These are phyloP conservation scores for Phytophthora sansomeana DNA, from an alignment of 352 stramenopile species.

Conservation along the genomic window DNA sequence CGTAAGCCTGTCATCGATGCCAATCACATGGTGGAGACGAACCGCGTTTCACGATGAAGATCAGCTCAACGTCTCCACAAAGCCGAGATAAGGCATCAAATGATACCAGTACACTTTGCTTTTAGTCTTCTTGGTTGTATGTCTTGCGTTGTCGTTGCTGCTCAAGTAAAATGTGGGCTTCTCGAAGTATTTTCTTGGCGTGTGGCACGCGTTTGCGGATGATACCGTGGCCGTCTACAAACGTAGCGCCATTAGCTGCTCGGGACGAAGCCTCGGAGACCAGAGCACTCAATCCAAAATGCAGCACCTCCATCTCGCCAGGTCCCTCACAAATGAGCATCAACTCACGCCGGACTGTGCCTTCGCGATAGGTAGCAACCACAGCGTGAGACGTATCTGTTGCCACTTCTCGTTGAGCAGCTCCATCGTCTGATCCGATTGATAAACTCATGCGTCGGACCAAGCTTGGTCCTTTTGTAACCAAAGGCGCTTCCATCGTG, in stretches of 20 bases:
- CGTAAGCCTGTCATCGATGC: constrained; percentile 74
- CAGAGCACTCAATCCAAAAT: constrained; percentile 59
- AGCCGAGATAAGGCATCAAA: no score
- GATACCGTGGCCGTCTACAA: constrained; percentile 67
- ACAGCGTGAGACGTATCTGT: constrained; percentile 36
- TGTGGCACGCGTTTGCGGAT: constrained; percentile 72
- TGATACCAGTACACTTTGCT: neutral
- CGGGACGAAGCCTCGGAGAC: constrained; percentile 50
- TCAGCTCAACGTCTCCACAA: neutral
- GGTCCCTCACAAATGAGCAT: constrained; percentile 72
- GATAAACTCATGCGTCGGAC: constrained; percentile 19
- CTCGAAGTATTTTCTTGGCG: constrained; percentile 65
- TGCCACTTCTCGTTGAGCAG: constrained; percentile 4
- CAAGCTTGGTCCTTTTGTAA: constrained; percentile 17
- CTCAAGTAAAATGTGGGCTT: constrained; percentile 57
- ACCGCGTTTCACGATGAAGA: constrained; percentile 57
- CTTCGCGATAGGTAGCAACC: constrained; percentile 48
- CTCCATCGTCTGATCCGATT: constrained; percentile 3
- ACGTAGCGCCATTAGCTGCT: constrained; percentile 55
- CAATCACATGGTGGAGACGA: constrained; percentile 86
- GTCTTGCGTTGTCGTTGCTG: constrained; percentile 24
- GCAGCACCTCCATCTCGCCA: constrained; percentile 64
- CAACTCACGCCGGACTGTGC: constrained; percentile 40
- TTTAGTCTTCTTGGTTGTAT: constrained; percentile 13
- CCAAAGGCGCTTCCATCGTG: constrained; percentile 55